A percentile compares a stretch with the other conserved stretches of the same genome.
Conservation (phyloP, 2,329 filamentous ascomycete species). For the Xylaria multiplex region DNA sequence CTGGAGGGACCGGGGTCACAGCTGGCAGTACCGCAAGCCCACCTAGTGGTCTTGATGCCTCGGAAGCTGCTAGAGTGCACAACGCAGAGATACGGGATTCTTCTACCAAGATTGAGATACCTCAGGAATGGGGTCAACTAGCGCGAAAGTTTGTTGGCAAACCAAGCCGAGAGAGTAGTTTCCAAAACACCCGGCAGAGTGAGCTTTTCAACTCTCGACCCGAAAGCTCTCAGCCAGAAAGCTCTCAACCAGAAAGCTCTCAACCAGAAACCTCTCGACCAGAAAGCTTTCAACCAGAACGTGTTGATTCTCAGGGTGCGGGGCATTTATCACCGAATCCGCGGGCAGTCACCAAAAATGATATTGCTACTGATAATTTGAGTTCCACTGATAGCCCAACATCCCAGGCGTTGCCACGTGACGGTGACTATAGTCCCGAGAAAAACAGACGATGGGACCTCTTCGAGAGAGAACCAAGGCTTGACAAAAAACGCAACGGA, state of each 20-base stretch:
- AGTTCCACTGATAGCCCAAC: background rate
- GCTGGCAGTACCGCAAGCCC: background rate
- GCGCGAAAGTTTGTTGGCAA: slow-evolving; percentile 16
- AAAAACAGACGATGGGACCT: slow-evolving; percentile 20
- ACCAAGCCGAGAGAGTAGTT: background rate
- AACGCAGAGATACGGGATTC: slow-evolving; percentile 1
- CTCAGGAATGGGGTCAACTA: slow-evolving; percentile 35
- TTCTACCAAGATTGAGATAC: background rate
- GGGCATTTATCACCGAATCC: background rate
- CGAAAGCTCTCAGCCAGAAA: too few relatives aligned
- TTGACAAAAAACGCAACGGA: slow-evolving; percentile 22
- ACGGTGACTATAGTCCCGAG: slow-evolving; percentile 16
- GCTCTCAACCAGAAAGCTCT: too few relatives aligned
- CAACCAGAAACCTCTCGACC: too few relatives aligned
- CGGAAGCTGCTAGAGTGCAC: slow-evolving; percentile 15
- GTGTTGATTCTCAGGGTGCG: background rate
- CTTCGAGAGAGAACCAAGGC: slow-evolving; percentile 23
- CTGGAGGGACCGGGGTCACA: background rate
- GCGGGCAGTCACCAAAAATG: background rate
- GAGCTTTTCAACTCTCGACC: too few relatives aligned
- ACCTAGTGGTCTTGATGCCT: slow-evolving; percentile 1
- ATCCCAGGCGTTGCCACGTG: background rate
- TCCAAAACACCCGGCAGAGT: background rate
- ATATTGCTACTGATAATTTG: background rate
- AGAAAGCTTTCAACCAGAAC: background rate